These are phyloP conservation scores for Trebouxiophyceae sp. DNA, from an alignment of 163 green algal genomes.

Conservation along the genomic window DNA sequence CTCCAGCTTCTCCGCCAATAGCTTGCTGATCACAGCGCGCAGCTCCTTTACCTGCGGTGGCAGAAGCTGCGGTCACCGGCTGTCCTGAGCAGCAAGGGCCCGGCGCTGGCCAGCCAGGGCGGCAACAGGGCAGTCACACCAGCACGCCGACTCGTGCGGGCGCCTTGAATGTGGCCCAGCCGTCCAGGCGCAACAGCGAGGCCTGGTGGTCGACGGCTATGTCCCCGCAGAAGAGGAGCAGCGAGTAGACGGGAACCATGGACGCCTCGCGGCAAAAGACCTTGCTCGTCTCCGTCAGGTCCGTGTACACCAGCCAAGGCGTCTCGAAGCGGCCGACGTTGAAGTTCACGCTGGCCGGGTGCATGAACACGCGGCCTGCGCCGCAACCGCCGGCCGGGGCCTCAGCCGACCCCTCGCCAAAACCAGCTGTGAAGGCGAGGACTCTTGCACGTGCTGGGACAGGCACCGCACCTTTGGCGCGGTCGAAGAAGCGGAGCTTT, in stretches of 20 bases:
- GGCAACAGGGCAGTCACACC: too few species aligned
- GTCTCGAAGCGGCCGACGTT: constrained; percentile 62
- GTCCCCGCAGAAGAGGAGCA: constrained; percentile 87
- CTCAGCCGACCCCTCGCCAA: not conserved
- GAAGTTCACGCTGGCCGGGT: constrained; percentile 86
- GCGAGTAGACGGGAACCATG: constrained; percentile 76
- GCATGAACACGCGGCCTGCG: constrained; percentile 81
- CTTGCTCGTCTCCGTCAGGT: constrained; percentile 66
- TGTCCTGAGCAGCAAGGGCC: too few species aligned
- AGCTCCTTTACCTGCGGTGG: constrained; percentile 45
- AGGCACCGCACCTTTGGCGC: constrained; percentile 22
- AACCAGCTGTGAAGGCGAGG: too few species aligned
- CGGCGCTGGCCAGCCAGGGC: too few species aligned
- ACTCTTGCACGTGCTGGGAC: too few species aligned
- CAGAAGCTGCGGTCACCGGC: not conserved
- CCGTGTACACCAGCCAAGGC: constrained; percentile 85
- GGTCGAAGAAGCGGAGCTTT: constrained; percentile 42
- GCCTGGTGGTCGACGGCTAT: constrained; percentile 59
- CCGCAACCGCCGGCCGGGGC: not conserved
- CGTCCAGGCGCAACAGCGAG: constrained; percentile 60
- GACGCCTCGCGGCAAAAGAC: constrained; percentile 53
- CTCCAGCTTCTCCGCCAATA: constrained; percentile 66
- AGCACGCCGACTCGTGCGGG: constrained; percentile 56
- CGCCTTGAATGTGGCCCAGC: constrained; percentile 77
- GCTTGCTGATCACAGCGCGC: constrained; percentile 47